phyloP scores from a whole-genome alignment of 306 rosid species.

The Alnus rubra region DNA sequence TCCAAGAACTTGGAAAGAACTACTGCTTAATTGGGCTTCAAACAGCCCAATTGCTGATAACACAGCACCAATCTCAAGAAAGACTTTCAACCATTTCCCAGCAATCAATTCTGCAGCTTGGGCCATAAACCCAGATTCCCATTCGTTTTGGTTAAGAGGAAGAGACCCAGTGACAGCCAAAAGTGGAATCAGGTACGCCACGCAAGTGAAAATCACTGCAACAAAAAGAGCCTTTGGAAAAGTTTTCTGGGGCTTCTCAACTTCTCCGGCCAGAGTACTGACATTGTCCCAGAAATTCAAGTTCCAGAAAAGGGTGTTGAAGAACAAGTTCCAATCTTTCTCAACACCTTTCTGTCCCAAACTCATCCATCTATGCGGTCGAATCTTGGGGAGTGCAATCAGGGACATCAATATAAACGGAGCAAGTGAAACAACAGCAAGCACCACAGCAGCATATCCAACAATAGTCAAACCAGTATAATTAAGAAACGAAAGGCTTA shows the following conservation, averaged over 20 bases:
- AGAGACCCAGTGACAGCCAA: conserved; percentile 51
- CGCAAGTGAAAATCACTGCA: conserved; percentile 54
- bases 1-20: conserved; percentile 62
- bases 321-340: conserved; percentile 53
- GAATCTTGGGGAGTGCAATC: conserved; percentile 57
- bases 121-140: conserved; percentile 47
- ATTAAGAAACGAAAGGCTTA: conserved; percentile 46
- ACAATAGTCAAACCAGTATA: conserved; percentile 59
- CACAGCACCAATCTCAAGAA: conserved; percentile 58
- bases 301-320: conserved; percentile 68
- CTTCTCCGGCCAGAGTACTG: conserved; percentile 65
- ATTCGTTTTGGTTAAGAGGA: conserved; percentile 31
- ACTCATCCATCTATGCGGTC: conserved; percentile 52
- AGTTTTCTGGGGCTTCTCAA: conserved; percentile 49
- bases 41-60: conserved; percentile 56
- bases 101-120: conserved; percentile 55
- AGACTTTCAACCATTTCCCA: conserved; percentile 52
- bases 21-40: conserved; percentile 66
- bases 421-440: conserved; percentile 52
- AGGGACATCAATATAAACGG: conserved; percentile 50
- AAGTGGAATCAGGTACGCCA: conserved; percentile 49
- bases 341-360: conserved; percentile 40
- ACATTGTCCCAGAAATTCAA: conserved; percentile 74
- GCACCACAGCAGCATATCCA: conserved; percentile 49
- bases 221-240: conserved; percentile 57